These are phyloP conservation scores for Nakazawaea holstii DNA, from an alignment of 805 yeast species.

Conservation along the genomic window DNA sequence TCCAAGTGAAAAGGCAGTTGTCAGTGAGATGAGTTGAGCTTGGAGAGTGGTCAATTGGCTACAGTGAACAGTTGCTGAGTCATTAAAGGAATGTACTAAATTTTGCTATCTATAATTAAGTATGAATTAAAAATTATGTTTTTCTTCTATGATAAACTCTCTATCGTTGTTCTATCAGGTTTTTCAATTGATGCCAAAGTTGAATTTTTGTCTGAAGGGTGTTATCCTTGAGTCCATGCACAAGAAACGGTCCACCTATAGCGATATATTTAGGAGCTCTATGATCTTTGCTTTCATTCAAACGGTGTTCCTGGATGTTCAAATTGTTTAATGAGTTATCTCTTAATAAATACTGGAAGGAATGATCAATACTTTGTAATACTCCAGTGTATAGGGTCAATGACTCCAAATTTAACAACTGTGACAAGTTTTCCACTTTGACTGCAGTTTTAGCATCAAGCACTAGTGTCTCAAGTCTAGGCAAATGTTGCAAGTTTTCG, in stretches of 20 bases:
- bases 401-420: neutral
- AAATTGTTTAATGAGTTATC: conserved; percentile 2
- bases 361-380: neutral
- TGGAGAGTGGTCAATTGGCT: too few species aligned
- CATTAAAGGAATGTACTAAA: neutral
- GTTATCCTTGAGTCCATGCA: neutral
- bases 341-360: conserved; percentile 1
- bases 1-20: too few species aligned
- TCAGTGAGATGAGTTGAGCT: too few species aligned
- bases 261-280: neutral
- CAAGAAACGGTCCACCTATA: neutral
- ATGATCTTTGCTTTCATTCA: neutral
- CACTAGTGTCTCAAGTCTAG: neutral
- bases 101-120: neutral
- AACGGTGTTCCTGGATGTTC: neutral
- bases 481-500: conserved; percentile 3
- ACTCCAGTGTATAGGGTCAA: neutral
- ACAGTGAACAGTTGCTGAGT: neutral
- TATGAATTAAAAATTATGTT: neutral
- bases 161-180: neutral
- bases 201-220: neutral
- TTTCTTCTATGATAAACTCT: neutral
- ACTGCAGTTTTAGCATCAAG: neutral
- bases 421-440: conserved; percentile 2
- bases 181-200: neutral